Percentiles rank a stretch among this genome's conserved stretches.
Evolutionary conservation across 2,329 filamentous ascomycete species (phyloP).

Genomic region (Teratosphaeria zuluensis): DNA sequence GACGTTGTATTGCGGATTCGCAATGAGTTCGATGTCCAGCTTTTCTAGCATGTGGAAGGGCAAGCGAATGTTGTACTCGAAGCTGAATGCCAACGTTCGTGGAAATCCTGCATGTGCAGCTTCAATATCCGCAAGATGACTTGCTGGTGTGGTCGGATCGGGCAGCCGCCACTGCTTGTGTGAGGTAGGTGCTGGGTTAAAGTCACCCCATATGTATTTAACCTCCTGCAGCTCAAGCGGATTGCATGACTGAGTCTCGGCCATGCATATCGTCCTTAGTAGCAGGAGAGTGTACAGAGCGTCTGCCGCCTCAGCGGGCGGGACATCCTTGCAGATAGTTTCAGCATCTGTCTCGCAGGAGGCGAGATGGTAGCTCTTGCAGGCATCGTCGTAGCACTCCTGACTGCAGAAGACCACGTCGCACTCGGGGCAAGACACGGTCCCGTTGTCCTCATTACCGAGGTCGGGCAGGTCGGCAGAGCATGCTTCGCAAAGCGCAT

Average conservation of each 20-base stretch:
- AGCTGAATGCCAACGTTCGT: conserved; percentile 66
- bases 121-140: not conserved
- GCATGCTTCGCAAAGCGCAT: conserved; percentile 82
- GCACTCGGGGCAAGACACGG: conserved; percentile 43
- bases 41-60: conserved; percentile 72
- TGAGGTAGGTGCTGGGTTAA: conserved; percentile 24
- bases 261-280: conserved; percentile 50
- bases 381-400: conserved; percentile 46
- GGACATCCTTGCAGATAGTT: conserved; percentile 48
- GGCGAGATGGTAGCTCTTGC: conserved; percentile 47
- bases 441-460: conserved; percentile 12
- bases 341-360: conserved; percentile 48
- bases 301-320: conserved; percentile 49
- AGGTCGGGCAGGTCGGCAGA: conserved; percentile 56
- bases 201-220: conserved; percentile 59
- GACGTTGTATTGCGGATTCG: conserved; percentile 50
- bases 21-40: conserved; percentile 73
- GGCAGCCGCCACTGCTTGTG: conserved; percentile 9
- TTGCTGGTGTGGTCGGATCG: not conserved
- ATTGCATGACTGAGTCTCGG: conserved; percentile 49
- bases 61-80: conserved; percentile 62
- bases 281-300: conserved; percentile 51
- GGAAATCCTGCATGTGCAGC: conserved; percentile 19
- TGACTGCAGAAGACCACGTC: conserved; percentile 51
- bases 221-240: conserved; percentile 51